Conservation (phyloP, 352 stramenopile species). For the Globisporangium lucens region DNA sequence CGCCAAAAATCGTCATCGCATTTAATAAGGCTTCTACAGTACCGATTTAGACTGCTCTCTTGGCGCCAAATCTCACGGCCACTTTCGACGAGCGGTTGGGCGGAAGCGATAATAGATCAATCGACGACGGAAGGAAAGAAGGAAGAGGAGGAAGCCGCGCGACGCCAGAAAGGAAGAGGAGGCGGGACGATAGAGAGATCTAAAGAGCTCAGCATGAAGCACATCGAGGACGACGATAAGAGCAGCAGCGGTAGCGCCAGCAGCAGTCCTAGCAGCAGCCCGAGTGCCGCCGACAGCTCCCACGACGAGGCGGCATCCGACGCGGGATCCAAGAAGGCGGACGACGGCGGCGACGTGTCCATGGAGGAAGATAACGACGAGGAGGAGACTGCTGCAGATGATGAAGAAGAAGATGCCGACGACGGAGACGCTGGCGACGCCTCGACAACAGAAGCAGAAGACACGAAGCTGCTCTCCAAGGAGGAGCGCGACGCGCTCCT, state of each 20-base stretch:
- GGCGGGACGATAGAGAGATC: not conserved
- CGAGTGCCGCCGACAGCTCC: slow-evolving; percentile 24
- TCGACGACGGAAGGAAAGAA: not conserved
- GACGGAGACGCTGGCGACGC: slow-evolving; percentile 27
- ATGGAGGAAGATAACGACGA: slow-evolving; percentile 29
- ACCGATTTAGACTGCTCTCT: not conserved
- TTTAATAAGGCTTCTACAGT: not conserved
- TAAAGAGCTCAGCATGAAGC: slow-evolving; percentile 14
- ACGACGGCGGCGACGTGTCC: slow-evolving; percentile 21
- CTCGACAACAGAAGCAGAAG: slow-evolving; percentile 19
- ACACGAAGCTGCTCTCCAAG: slow-evolving; percentile 40
- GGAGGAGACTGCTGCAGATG: slow-evolving; percentile 24
- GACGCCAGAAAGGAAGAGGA: not conserved
- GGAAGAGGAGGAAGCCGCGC: slow-evolving; percentile 5
- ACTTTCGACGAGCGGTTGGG: not conserved
- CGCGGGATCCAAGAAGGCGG: slow-evolving; percentile 16
- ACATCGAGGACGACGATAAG: slow-evolving; percentile 31
- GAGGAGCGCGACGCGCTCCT: slow-evolving; percentile 61
- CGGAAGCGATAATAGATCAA: not conserved
- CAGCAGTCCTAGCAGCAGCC: slow-evolving; percentile 21
- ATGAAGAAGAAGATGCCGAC: slow-evolving; percentile 27
- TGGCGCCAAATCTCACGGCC: not conserved
- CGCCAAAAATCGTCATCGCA: not conserved
- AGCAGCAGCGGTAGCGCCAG: slow-evolving; percentile 26
- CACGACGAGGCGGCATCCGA: slow-evolving; percentile 12